phyloP scores from a whole-genome alignment of 1,284 basidiomycete species.

The Cryptococcus deneoformans region DNA sequence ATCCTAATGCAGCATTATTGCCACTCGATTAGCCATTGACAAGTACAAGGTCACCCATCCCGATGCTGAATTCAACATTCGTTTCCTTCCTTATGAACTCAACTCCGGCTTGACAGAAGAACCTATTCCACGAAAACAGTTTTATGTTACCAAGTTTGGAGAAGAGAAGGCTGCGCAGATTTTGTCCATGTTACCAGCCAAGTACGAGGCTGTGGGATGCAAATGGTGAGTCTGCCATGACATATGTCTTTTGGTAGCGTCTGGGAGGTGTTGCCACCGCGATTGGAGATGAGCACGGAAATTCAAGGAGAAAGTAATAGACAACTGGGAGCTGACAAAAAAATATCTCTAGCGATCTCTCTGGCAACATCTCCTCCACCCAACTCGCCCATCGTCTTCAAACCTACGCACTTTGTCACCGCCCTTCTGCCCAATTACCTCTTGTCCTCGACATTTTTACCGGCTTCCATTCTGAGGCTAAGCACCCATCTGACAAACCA shows the following conservation, averaged over 20 bases:
- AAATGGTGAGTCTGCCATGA: constrained; percentile 33
- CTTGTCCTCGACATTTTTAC: constrained; percentile 39
- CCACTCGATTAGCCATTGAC: constrained; percentile 18
- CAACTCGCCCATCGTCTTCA: constrained; percentile 49
- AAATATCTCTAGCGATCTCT: constrained; percentile 23
- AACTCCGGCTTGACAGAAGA: constrained; percentile 33
- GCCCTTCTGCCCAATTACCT: constrained; percentile 40
- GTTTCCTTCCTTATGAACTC: constrained; percentile 47
- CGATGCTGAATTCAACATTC: constrained; percentile 25
- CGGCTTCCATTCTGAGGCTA: constrained; percentile 48
- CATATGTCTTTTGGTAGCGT: not conserved
- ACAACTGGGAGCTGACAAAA: not conserved
- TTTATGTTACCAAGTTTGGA: constrained; percentile 45
- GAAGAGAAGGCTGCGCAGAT: constrained; percentile 36
- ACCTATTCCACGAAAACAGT: constrained; percentile 29
- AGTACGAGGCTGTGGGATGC: constrained; percentile 45
- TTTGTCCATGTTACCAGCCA: constrained; percentile 28
- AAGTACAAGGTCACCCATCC: constrained; percentile 23
- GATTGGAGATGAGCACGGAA: too few species aligned
- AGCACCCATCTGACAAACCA: constrained; percentile 40
- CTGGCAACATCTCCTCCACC: constrained; percentile 42
- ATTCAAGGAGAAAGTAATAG: too few species aligned
- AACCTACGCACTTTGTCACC: constrained; percentile 30
- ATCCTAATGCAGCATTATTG: not conserved
- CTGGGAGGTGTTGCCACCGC: too few species aligned